These are phyloP conservation scores for Conticribra weissflogii DNA, from an alignment of 108 stramenopile genomes.

Conservation along the genomic window DNA sequence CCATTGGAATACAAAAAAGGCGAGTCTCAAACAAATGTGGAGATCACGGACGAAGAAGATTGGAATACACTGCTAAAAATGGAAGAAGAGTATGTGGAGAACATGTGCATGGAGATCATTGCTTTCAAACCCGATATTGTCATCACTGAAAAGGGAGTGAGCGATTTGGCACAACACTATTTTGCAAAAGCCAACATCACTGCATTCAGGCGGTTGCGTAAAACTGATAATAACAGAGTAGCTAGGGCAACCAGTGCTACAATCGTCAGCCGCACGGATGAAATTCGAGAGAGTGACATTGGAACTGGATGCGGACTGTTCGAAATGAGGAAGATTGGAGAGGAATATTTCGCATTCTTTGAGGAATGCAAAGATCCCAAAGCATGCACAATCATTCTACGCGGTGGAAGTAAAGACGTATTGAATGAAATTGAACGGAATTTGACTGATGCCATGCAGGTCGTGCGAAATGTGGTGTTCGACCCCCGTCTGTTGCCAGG, in stretches of 20 bases:
- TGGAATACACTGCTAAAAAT: conserved; percentile 97
- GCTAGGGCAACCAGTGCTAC: conserved; percentile 98
- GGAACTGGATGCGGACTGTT: conserved; percentile 98
- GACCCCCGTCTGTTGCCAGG: conserved; percentile 98
- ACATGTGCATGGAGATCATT: conserved; percentile 99
- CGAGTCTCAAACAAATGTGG: conserved; percentile 98
- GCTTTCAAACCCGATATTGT: conserved; percentile 98
- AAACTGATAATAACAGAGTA: conserved; percentile 99
- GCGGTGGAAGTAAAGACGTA: conserved; percentile 99
- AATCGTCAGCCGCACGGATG: conserved; percentile 97
- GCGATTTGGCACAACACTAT: conserved; percentile 99
- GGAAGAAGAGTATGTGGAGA: conserved; percentile 99
- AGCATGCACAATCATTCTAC: conserved; percentile 97
- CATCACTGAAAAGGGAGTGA: conserved; percentile 99
- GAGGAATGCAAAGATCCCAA: conserved; percentile 98
- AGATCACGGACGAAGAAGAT: conserved; percentile 98
- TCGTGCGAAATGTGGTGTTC: conserved; percentile 98
- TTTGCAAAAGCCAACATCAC: conserved; percentile 98
- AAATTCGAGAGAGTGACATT: conserved; percentile 97
- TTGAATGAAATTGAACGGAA: conserved; percentile 99
- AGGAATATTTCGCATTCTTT: conserved; percentile 98
- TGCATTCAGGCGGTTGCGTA: conserved; percentile 97
- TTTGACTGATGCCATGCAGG: conserved; percentile 99
- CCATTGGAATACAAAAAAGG: conserved; percentile 99
- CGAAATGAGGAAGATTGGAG: conserved; percentile 99